phyloP scores from a whole-genome alignment of 306 rosid genomes.

The Senna siamea region DNA sequence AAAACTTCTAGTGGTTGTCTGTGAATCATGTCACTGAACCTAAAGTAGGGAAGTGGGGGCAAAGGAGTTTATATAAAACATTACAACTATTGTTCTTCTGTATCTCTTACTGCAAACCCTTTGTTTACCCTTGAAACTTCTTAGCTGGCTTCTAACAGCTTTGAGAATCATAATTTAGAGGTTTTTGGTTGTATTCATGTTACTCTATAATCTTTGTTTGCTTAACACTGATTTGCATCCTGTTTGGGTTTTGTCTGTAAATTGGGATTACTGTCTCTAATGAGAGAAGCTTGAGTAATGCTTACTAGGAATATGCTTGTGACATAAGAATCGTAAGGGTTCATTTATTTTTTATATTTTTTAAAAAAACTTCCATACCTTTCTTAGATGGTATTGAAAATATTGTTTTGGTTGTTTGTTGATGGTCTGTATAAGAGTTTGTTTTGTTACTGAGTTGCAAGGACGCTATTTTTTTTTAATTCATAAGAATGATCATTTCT shows the following conservation, averaged over 20 bases:
- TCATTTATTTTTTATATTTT: too few relatives aligned
- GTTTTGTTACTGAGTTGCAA: neutral
- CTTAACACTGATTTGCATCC: neutral
- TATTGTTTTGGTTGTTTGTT: neutral
- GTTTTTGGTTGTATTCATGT: constrained; percentile 19
- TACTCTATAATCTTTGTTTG: neutral
- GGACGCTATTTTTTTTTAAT: neutral
- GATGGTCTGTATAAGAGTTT: neutral
- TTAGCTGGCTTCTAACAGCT: neutral
- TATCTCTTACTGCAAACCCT: neutral
- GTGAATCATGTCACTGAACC: neutral
- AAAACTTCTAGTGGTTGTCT: neutral
- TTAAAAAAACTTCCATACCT: too few relatives aligned
- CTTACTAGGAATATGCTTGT: neutral
- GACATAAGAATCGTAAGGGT: too few relatives aligned
- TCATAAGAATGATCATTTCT: neutral
- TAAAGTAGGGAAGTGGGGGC: neutral
- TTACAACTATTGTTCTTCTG: neutral
- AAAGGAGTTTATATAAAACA: neutral
- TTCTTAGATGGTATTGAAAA: too few relatives aligned
- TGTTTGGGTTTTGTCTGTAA: constrained; percentile 1
- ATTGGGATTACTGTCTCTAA: neutral
- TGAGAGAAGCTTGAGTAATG: neutral
- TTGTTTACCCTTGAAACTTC: constrained; percentile 3
- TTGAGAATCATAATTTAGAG: constrained; percentile 6